Percentiles rank a stretch among this genome's conserved stretches.
Evolutionary conservation across 768 basidiomycete genomes (phyloP).

Genomic region (Pulveroboletus sp.): DNA sequence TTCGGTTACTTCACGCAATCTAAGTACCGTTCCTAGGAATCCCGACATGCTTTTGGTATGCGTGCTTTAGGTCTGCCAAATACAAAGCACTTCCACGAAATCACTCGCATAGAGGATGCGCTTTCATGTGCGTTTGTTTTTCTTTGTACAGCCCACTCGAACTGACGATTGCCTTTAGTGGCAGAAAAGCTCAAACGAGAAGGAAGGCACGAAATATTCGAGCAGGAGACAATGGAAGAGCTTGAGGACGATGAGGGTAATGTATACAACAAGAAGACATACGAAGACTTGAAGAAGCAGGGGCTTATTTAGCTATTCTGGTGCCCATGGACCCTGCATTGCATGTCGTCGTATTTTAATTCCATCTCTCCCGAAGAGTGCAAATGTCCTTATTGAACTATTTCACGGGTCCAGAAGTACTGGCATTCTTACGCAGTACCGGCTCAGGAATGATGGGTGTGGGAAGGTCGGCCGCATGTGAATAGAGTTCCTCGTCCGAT

Average conservation of each 20-base stretch:
- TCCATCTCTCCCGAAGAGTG: neutral
- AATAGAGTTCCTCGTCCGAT: conserved; percentile 81
- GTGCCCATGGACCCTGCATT: neutral
- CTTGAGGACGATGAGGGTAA: conserved; percentile 98
- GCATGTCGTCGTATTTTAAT: conserved; percentile 1
- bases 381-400: conserved; percentile 1
- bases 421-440: conserved; percentile 2
- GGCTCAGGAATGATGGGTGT: conserved; percentile 51
- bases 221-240: conserved; percentile 95
- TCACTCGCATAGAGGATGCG: conserved; percentile 95
- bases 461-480: conserved; percentile 64
- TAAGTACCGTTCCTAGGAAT: conserved; percentile 55
- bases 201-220: conserved; percentile 89
- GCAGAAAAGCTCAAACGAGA: conserved; percentile 97
- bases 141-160: neutral
- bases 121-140: conserved; percentile 66
- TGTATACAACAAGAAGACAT: conserved; percentile 97
- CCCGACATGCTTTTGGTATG: conserved; percentile 97
- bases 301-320: conserved; percentile 63
- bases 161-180: conserved; percentile 43
- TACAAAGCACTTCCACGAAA: conserved; percentile 99
- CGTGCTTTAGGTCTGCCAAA: conserved; percentile 94
- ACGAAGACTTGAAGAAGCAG: conserved; percentile 94
- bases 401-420: conserved; percentile 5
- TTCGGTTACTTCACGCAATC: conserved; percentile 1